Conservation (phyloP, 2,329 filamentous ascomycete genomes). For the Pseudogymnoascus sp. region DNA sequence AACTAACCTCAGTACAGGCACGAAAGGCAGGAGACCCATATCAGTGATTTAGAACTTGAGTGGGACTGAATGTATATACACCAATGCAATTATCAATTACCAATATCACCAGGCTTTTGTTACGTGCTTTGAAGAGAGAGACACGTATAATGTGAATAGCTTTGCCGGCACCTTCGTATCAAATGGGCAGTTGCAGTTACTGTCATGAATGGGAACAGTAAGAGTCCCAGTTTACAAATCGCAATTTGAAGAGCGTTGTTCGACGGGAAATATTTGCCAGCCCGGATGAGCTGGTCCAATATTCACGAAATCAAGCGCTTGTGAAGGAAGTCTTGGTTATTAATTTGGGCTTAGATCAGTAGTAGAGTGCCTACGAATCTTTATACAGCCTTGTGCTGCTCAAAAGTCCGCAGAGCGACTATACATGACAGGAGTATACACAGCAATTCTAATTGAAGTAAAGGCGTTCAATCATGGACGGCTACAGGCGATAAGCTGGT, state of each 20-base stretch:
- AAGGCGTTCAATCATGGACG: neutral
- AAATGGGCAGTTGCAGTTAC: neutral
- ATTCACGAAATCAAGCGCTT: neutral
- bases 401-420: neutral
- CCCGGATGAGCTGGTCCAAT: neutral
- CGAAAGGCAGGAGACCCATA: slow-evolving; percentile 31
- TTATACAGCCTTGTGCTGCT: neutral
- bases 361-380: neutral
- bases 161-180: neutral
- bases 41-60: slow-evolving; percentile 6
- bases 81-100: slow-evolving; percentile 9
- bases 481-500: neutral
- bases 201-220: neutral
- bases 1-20: slow-evolving; percentile 35
- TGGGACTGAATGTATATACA: slow-evolving; percentile 12
- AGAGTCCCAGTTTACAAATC: neutral
- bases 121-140: neutral
- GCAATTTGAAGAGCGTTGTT: neutral
- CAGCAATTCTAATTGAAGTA: neutral
- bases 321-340: neutral
- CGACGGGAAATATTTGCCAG: neutral
- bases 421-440: neutral
- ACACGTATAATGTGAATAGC: neutral
- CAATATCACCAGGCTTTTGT: neutral
- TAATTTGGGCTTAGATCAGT: neutral